phyloP scores from a whole-genome alignment of 139 green algal genomes.

The Nannochloris sp. region DNA sequence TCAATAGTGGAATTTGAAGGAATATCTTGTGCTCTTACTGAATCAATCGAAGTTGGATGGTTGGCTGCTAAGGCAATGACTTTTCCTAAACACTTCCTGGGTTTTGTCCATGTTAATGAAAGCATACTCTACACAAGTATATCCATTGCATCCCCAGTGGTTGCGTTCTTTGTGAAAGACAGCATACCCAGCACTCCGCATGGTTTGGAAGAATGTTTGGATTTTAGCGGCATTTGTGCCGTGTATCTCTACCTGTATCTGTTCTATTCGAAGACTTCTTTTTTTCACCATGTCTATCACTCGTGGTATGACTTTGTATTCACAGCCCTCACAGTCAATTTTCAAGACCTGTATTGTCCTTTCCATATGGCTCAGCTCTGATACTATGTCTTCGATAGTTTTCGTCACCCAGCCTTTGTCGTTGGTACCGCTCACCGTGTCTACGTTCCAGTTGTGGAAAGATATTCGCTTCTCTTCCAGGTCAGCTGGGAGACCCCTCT shows the following conservation, averaged over 20 bases:
- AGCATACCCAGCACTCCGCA: neutral
- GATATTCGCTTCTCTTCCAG: constrained; percentile 2
- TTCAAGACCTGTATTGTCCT: constrained; percentile 5
- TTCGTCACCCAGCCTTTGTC: no score
- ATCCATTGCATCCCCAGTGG: constrained; percentile 13
- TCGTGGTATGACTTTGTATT: constrained; percentile 1
- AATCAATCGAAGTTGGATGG: no score
- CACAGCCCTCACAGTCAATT: constrained; percentile 10
- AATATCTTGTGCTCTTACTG: no score
- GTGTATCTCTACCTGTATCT: constrained; percentile 1
- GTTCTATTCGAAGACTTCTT: neutral
- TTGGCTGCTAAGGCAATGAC: no score
- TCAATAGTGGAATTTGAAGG: no score
- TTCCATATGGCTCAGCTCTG: neutral
- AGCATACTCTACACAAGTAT: constrained; percentile 11
- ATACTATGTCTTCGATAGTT: neutral
- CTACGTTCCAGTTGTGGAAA: neutral
- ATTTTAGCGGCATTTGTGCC: neutral
- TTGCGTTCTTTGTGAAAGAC: constrained; percentile 12
- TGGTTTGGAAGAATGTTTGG: neutral
- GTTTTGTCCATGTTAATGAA: no score
- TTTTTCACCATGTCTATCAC: neutral
- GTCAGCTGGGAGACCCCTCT: neutral
- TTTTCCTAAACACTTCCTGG: no score
- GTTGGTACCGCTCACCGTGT: no score